Conservation (phyloP, 116 monocot genomes). For the Cymodocea nodosa region DNA sequence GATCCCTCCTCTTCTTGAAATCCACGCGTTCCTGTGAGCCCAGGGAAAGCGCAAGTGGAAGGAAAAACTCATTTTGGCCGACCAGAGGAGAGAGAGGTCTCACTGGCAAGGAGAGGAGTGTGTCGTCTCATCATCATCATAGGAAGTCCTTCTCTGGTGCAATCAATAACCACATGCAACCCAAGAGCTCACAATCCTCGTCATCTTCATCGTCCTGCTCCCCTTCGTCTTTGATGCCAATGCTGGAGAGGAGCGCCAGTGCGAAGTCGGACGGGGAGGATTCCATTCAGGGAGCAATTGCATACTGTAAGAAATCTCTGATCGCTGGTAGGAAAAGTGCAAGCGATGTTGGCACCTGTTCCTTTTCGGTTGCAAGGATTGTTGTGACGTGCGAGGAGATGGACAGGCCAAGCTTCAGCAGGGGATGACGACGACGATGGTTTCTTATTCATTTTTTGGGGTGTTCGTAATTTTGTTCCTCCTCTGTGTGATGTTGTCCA, state of each 20-base stretch:
- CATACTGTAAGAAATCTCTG: constrained; percentile 65
- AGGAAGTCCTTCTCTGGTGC: constrained; percentile 51
- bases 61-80: constrained; percentile 21
- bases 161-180: constrained; percentile 19
- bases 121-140: background rate
- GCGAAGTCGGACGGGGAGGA: constrained; percentile 46
- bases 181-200: constrained; percentile 9
- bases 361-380: constrained; percentile 16
- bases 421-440: constrained; percentile 1
- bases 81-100: constrained; percentile 5
- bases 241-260: constrained; percentile 40
- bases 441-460: background rate
- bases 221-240: background rate
- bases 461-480: background rate
- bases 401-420: constrained; percentile 8
- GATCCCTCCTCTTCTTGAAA: constrained; percentile 44
- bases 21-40: constrained; percentile 21
- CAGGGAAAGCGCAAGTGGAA: constrained; percentile 13
- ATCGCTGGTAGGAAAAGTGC: constrained; percentile 36
- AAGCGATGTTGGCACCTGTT: constrained; percentile 30
- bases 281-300: constrained; percentile 71
- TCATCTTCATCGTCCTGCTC: constrained; percentile 20
- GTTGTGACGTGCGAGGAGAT: constrained; percentile 6
- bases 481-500: background rate
- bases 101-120: constrained; percentile 8